These are phyloP conservation scores for Dorcoceras hygrometricum DNA, from an alignment of 257 asterid genomes.

Conservation along the genomic window DNA sequence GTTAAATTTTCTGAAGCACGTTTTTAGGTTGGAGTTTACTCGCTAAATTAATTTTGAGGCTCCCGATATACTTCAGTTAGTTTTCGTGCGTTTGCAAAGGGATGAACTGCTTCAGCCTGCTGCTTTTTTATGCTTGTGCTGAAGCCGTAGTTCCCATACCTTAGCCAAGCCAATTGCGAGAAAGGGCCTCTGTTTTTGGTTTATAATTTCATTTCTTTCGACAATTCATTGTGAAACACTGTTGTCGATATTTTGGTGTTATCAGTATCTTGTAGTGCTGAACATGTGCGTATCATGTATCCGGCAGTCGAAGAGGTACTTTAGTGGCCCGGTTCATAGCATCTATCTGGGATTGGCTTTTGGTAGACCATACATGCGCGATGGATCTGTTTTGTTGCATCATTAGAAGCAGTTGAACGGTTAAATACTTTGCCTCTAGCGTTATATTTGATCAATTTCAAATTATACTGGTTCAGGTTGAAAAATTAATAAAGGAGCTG, in stretches of 20 bases:
- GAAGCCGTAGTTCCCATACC: background rate
- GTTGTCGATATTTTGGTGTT: background rate
- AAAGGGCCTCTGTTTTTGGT: background rate
- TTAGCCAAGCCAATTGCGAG: background rate
- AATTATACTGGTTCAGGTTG: constrained; percentile 60
- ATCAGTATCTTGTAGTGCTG: background rate
- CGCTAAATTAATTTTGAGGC: too few relatives aligned
- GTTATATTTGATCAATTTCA: constrained; percentile 11
- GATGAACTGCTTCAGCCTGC: background rate
- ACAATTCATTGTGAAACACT: background rate
- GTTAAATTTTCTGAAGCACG: constrained; percentile 27
- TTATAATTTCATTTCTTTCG: background rate
- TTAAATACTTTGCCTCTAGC: too few relatives aligned
- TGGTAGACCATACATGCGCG: background rate
- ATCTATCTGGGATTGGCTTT: background rate
- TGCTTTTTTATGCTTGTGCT: background rate
- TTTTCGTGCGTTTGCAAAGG: background rate
- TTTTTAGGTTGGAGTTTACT: background rate
- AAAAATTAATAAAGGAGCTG: constrained; percentile 84
- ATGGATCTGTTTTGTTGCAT: background rate
- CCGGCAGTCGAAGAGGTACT: background rate
- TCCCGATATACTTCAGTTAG: background rate
- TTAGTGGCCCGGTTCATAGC: background rate
- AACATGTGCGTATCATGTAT: background rate
- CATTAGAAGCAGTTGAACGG: background rate